Evolutionary conservation across 345 rosid species (phyloP).

Genomic region (Citrus hindsii): DNA sequence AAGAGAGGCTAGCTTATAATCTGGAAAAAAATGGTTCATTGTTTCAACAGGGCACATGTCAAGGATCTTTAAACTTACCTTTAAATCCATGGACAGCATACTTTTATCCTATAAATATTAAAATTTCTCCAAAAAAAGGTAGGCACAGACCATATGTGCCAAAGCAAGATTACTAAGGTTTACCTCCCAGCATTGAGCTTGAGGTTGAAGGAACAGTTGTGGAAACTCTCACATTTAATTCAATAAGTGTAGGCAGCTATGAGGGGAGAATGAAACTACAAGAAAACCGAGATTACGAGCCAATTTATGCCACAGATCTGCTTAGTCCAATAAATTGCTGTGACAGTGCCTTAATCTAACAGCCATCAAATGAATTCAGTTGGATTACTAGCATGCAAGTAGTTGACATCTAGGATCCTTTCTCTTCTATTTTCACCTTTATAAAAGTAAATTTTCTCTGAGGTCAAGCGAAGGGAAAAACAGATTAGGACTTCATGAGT

Average conservation of each 20-base stretch:
- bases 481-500: background rate
- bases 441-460: background rate
- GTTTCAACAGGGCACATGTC: background rate
- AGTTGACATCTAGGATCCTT: background rate
- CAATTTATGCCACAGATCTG: slow-evolving; percentile 3
- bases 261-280: slow-evolving; percentile 1
- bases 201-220: background rate
- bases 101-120: background rate
- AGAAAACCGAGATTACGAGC: background rate
- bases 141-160: background rate
- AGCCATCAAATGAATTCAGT: background rate
- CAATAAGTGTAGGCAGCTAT: background rate
- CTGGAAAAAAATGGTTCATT: background rate
- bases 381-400: background rate
- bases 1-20: background rate
- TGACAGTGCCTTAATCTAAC: background rate
- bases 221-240: background rate
- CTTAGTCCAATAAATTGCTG: background rate
- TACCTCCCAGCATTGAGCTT: slow-evolving; percentile 1
- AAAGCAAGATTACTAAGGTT: background rate
- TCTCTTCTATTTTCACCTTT: background rate
- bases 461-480: background rate
- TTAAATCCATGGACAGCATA: background rate
- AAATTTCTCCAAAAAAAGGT: background rate
- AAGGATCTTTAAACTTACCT: slow-evolving; percentile 11